These are phyloP conservation scores for Hanseniaspora clermontiae DNA, from an alignment of 805 yeast species.

Conservation along the genomic window DNA sequence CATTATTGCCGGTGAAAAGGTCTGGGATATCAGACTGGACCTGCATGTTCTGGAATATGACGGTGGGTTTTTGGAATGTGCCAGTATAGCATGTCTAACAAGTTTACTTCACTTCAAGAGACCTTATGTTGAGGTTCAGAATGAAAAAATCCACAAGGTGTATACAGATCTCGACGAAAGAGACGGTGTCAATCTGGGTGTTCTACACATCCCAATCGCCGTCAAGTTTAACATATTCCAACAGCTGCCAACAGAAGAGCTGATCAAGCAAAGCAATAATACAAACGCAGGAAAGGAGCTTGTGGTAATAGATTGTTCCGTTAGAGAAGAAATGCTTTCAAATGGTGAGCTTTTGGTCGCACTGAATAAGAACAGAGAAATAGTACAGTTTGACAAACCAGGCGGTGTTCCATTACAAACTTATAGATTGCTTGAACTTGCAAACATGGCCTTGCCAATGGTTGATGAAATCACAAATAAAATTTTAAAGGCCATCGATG, in stretches of 20 bases:
- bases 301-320: conserved; percentile 60
- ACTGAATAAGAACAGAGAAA: conserved; percentile 75
- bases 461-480: conserved; percentile 54
- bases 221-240: conserved; percentile 79
- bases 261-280: conserved; percentile 34
- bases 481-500: conserved; percentile 43
- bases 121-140: conserved; percentile 68
- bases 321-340: conserved; percentile 62
- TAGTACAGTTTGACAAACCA: conserved; percentile 78
- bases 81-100: conserved; percentile 81
- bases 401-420: conserved; percentile 85
- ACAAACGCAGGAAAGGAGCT: conserved; percentile 51
- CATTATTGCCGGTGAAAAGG: conserved; percentile 77
- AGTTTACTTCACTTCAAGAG: conserved; percentile 71
- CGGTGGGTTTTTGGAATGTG: conserved; percentile 84
- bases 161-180: conserved; percentile 42
- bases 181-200: conserved; percentile 74
- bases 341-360: conserved; percentile 77
- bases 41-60: conserved; percentile 80
- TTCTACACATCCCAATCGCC: conserved; percentile 82
- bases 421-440: conserved; percentile 49
- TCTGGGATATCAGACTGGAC: conserved; percentile 87
- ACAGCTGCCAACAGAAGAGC: conserved; percentile 50
- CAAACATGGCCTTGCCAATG: conserved; percentile 48
- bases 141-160: conserved; percentile 52